Evolutionary conservation across 1,284 basidiomycete genomes (phyloP).

Genomic region (Rhodotorula sp.): DNA sequence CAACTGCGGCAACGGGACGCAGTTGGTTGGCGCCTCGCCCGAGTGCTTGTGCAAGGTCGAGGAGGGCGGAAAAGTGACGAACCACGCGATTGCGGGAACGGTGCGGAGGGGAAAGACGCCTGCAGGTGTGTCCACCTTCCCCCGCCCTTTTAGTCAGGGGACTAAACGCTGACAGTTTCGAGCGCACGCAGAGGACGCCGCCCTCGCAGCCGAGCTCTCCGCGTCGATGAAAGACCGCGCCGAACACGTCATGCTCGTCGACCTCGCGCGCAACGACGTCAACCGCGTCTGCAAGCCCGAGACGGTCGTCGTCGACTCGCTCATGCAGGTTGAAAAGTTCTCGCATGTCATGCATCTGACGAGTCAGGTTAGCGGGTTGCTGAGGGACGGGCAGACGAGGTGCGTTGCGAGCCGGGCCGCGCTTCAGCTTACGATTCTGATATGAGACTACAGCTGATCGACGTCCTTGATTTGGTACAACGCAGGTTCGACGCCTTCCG

Average conservation of each 20-base stretch:
- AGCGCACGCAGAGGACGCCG: slow-evolving; percentile 70
- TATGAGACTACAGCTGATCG: not conserved
- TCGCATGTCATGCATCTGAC: slow-evolving; percentile 98
- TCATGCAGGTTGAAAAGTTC: slow-evolving; percentile 94
- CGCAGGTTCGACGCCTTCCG: slow-evolving; percentile 94
- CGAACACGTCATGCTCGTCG: slow-evolving; percentile 99
- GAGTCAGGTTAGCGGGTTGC: slow-evolving; percentile 83
- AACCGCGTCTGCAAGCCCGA: slow-evolving; percentile 93
- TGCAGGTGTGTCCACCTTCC: slow-evolving; percentile 62
- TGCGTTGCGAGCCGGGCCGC: slow-evolving; percentile 44
- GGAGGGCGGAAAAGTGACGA: slow-evolving; percentile 78
- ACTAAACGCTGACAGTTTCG: not conserved
- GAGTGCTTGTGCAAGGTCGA: slow-evolving; percentile 97
- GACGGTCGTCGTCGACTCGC: slow-evolving; percentile 92
- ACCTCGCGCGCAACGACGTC: slow-evolving; percentile 98
- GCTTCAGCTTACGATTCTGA: not conserved
- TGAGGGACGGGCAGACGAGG: slow-evolving; percentile 82
- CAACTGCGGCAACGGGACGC: slow-evolving; percentile 78
- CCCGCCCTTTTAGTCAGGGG: not conserved
- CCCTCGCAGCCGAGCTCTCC: slow-evolving; percentile 69
- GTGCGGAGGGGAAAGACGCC: slow-evolving; percentile 78
- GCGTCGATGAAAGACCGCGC: slow-evolving; percentile 91
- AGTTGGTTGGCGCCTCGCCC: slow-evolving; percentile 94
- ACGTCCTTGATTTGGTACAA: too few species aligned
- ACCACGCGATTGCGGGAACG: slow-evolving; percentile 98